Conservation (phyloP, 2,329 filamentous ascomycete species). For the Neocucurbitaria cava region DNA sequence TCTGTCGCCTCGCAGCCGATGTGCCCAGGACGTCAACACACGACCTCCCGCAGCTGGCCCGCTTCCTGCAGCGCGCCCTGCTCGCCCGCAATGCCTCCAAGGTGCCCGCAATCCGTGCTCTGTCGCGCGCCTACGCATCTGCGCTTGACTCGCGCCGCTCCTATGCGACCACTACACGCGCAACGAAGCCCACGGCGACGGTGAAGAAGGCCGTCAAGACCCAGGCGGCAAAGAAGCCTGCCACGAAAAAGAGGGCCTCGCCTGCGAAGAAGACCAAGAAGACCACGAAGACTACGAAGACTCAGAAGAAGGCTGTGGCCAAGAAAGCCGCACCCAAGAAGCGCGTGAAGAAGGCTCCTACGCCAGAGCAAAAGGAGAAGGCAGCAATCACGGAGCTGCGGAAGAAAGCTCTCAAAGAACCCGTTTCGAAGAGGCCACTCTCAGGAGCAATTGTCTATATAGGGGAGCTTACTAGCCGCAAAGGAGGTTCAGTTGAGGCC, state of each 20-base stretch:
- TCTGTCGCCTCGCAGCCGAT: constrained; percentile 46
- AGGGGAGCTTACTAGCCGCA: constrained; percentile 20
- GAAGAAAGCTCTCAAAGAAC: constrained; percentile 47
- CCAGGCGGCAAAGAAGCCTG: constrained; percentile 24
- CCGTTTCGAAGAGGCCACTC: constrained; percentile 7
- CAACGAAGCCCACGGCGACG: constrained; percentile 41
- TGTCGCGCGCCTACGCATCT: constrained; percentile 34
- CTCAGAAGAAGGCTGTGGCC: constrained; percentile 22
- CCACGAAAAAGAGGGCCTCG: constrained; percentile 22
- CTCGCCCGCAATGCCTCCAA: constrained; percentile 31
- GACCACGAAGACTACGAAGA: no score
- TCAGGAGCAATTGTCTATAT: constrained; percentile 38
- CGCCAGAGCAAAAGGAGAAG: constrained; percentile 39
- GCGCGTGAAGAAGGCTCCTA: constrained; percentile 34
- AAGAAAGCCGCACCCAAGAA: constrained; percentile 34
- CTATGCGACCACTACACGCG: constrained; percentile 43
- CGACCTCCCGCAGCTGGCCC: constrained; percentile 45
- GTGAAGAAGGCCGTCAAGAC: constrained; percentile 40
- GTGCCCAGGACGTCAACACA: constrained; percentile 44
- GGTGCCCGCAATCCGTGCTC: constrained; percentile 21
- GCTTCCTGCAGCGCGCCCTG: constrained; percentile 33
- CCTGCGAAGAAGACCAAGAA: constrained; percentile 12
- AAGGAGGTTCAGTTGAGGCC: background rate
- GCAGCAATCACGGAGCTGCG: constrained; percentile 41
- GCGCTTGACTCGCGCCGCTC: constrained; percentile 32